Conservation (phyloP, 345 rosid genomes). For the Salix viminalis region DNA sequence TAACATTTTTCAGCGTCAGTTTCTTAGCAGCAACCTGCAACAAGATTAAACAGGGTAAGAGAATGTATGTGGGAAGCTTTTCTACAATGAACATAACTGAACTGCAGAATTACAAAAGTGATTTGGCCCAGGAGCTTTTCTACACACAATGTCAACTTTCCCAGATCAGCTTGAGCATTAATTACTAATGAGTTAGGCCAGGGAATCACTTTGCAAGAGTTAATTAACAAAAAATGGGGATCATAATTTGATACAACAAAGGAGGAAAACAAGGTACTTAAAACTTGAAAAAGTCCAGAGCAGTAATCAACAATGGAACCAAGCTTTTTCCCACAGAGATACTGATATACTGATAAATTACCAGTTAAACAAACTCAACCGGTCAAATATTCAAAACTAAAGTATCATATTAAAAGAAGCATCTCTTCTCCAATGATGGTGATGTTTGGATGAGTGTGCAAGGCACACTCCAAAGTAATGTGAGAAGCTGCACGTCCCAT, state of each 20-base stretch:
- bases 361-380: background rate
- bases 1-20: constrained; percentile 75
- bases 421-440: constrained; percentile 98
- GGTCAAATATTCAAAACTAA: background rate
- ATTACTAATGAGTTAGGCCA: background rate
- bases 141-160: background rate
- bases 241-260: background rate
- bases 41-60: background rate
- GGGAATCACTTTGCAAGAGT: background rate
- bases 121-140: background rate
- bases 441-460: constrained; percentile 95
- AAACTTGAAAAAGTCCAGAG: background rate
- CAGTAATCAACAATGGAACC: background rate
- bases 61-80: background rate
- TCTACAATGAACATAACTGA: background rate
- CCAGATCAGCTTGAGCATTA: background rate
- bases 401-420: background rate
- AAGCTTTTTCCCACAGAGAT: background rate
- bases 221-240: background rate
- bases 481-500: constrained; percentile 99
- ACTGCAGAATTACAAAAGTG: too few relatives aligned
- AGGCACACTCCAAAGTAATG: constrained; percentile 92
- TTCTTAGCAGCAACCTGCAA: constrained; percentile 77
- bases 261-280: background rate
- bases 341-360: background rate